A percentile compares a stretch with the other conserved stretches of the same genome.
Conservation (phyloP, 179 eudicot species). For the Silene noctiflora region DNA sequence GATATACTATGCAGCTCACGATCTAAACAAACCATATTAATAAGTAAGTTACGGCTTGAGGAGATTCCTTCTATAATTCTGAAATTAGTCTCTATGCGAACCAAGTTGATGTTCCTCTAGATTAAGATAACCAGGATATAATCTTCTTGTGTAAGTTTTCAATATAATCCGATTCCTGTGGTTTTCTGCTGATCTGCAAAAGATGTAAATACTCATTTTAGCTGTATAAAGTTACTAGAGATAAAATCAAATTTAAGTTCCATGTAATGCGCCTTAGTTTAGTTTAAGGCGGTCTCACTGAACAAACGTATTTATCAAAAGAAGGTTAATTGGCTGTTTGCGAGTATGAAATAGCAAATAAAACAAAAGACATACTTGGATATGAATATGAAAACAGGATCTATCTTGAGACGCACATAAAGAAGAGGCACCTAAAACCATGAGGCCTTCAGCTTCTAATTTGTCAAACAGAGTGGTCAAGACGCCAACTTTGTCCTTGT, state of each 20-base stretch:
- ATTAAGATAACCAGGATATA: conserved; percentile 29
- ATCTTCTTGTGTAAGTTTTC: conserved; percentile 33
- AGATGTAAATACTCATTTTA: neutral
- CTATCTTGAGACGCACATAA: conserved; percentile 34
- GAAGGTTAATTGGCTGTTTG: too few species aligned
- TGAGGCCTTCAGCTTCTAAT: conserved; percentile 37
- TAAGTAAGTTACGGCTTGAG: too few species aligned
- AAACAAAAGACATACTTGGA: conserved; percentile 32
- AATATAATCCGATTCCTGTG: conserved; percentile 33
- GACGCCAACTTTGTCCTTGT: conserved; percentile 15
- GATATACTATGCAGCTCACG: too few species aligned
- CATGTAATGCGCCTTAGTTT: neutral
- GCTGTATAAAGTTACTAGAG: too few species aligned
- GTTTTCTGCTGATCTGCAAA: conserved; percentile 29
- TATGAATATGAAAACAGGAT: conserved; percentile 47
- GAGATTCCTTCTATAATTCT: too few species aligned
- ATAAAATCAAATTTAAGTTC: neutral
- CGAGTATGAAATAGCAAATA: too few species aligned
- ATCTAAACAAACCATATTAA: neutral
- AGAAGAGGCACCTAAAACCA: conserved; percentile 39
- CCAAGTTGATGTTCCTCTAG: neutral
- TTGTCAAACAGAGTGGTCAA: conserved; percentile 28
- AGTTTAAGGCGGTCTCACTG: neutral
- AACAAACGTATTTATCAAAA: neutral
- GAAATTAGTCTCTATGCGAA: too few species aligned